These are phyloP conservation scores for Aurifilum marmelostoma DNA, from an alignment of 2,329 filamentous ascomycete species.

Conservation along the genomic window DNA sequence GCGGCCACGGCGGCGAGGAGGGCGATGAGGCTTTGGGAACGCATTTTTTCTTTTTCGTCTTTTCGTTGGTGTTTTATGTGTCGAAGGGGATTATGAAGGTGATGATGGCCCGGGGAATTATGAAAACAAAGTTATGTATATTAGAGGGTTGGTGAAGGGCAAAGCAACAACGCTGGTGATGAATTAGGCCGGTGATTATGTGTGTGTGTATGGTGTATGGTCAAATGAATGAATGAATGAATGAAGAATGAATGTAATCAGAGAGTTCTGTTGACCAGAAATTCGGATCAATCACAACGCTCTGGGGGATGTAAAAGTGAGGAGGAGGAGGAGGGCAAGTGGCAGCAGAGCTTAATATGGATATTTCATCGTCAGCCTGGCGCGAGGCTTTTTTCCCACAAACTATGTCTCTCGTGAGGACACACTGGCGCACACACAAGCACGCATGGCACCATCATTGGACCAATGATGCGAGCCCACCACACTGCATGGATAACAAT, in stretches of 20 bases:
- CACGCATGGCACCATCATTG: not conserved
- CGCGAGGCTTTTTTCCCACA: not conserved
- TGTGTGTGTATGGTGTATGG: not conserved
- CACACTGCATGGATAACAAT: not conserved
- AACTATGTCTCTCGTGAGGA: not conserved
- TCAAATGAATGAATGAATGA: not conserved
- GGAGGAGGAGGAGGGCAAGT: not conserved
- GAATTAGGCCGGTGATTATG: not conserved
- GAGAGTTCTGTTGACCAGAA: not conserved
- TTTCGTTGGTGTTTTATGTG: not conserved
- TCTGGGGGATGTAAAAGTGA: not conserved
- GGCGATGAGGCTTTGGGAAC: conserved; percentile 4
- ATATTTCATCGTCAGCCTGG: not conserved
- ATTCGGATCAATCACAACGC: not conserved
- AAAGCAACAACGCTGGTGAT: not conserved
- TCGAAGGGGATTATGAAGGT: not conserved
- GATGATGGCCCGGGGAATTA: not conserved
- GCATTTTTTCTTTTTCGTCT: conserved; percentile 7
- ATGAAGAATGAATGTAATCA: not conserved
- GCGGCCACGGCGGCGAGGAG: conserved; percentile 14
- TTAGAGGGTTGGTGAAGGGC: not conserved
- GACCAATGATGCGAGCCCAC: not conserved
- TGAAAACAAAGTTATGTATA: not conserved
- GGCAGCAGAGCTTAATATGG: not conserved
- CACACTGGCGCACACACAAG: not conserved